Percentiles rank a stretch among this genome's conserved stretches.
These are phyloP conservation scores for Cercospora nicotianae DNA, from an alignment of 2,329 filamentous ascomycete species.

Conservation along the genomic window DNA sequence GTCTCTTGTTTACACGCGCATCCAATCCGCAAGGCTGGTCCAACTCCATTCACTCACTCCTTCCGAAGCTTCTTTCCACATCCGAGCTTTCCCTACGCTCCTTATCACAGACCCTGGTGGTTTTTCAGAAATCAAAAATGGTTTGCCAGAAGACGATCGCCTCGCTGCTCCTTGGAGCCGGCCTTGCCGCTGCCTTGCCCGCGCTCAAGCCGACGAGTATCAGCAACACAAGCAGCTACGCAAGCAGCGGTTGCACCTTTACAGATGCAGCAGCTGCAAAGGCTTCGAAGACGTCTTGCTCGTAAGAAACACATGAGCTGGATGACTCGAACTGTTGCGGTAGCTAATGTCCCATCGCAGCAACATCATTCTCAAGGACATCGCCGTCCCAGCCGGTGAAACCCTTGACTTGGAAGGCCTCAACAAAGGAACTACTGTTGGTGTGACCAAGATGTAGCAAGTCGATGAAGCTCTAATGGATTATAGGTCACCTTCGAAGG, in stretches of 20 bases:
- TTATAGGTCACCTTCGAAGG: conserved; percentile 61
- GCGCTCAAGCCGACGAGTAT: background rate
- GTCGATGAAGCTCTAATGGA: conserved; percentile 25
- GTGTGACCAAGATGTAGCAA: conserved; percentile 39
- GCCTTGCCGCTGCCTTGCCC: conserved; percentile 22
- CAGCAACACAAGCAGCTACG: background rate
- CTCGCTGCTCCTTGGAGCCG: conserved; percentile 24
- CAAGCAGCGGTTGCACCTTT: conserved; percentile 22
- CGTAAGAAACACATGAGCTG: conserved; percentile 21
- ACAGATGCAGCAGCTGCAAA: conserved; percentile 23
- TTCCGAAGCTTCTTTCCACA: conserved; percentile 15
- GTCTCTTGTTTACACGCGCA: conserved; percentile 14
- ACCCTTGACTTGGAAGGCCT: conserved; percentile 46
- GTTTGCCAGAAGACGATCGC: conserved; percentile 22
- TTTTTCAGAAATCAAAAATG: conserved; percentile 17
- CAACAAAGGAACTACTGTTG: conserved; percentile 45
- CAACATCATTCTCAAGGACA: conserved; percentile 43
- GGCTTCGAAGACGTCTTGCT: conserved; percentile 45
- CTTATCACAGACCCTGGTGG: conserved; percentile 11
- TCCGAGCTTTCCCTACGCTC: conserved; percentile 13
- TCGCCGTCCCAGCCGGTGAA: conserved; percentile 42
- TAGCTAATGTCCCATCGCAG: background rate
- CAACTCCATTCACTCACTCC: conserved; percentile 13
- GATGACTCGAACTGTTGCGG: background rate
- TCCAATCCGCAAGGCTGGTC: conserved; percentile 9